Percentiles rank a stretch among this genome's conserved stretches.
phyloP scores from a whole-genome alignment of 768 basidiomycete genomes.

The Rhodotorula graminis region DNA sequence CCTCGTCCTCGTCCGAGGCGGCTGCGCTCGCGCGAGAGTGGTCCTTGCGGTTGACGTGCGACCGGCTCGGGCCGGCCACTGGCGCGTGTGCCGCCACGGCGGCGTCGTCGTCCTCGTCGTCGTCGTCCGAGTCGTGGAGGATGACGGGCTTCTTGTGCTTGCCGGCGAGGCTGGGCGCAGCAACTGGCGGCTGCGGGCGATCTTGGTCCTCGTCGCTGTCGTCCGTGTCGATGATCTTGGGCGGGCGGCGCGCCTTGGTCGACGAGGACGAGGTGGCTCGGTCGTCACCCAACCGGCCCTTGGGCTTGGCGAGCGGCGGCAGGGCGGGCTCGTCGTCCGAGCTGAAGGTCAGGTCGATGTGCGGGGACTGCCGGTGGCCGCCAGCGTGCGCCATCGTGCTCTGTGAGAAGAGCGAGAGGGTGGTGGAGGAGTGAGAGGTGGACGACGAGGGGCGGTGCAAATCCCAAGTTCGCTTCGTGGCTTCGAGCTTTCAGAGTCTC shows the following conservation, averaged over 20 bases:
- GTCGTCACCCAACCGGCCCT: neutral
- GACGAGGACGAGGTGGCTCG: neutral
- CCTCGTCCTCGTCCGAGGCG: neutral
- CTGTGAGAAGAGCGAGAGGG: neutral
- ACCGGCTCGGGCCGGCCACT: too few species aligned
- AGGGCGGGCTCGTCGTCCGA: constrained; percentile 3
- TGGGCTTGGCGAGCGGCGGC: neutral
- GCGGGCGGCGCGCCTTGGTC: neutral
- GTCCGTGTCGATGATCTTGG: constrained; percentile 7
- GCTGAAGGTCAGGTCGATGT: constrained; percentile 13
- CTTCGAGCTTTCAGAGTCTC: too few species aligned
- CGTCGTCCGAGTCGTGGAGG: neutral
- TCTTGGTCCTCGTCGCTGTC: neutral
- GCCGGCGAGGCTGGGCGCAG: neutral
- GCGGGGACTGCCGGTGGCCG: too few species aligned
- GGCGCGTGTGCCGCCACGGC: too few species aligned
- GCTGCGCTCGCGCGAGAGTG: too few species aligned
- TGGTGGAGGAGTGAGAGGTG: neutral
- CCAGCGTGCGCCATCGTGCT: neutral
- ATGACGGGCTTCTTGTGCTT: neutral
- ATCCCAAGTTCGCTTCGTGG: too few species aligned
- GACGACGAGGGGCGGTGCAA: too few species aligned
- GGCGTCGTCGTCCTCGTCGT: too few species aligned
- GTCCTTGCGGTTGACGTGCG: too few species aligned
- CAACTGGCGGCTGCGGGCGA: too few species aligned